Evolutionary conservation across 441 rosid genomes (phyloP), one percentile per base, ranked within the genome.

Genomic region (Macaranga tanarius): DNA sequence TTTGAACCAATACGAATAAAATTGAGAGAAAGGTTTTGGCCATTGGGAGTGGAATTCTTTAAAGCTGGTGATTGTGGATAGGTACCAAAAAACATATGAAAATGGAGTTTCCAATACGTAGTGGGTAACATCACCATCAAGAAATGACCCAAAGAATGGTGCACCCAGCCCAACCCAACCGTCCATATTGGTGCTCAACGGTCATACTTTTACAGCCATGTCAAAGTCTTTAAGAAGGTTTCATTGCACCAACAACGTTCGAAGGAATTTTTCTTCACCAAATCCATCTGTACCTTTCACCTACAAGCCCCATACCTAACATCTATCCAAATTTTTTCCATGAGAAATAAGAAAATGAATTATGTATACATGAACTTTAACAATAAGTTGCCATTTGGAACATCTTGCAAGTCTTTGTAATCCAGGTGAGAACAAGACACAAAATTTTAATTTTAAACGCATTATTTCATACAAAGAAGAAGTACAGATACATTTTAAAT

Each of bases 271-370:
- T 58, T 59, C 65, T 19, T n/a, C 22, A 65, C 70, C 67, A 50
- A 47, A 64, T 10, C 17, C 50, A 65, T 48, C 66, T 66, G 58
- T 60, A 22, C 42, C 22, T 73, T 59, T 74, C 72, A 34, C 61
- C 62, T 13, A 19, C 54, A 51, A 61, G 4, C 25, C 13, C 54
- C 54, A 48, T 12, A 51, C 73, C 73, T 67, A 65, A 48, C 57
- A 60, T n/a, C 31, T 17, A 22, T 19, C 40, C 3, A 44, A 3
- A 25, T 45, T 9, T 26, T n/a, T 5, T n/a, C 4, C 16, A 1
- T 0, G 11, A 57, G 16, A 26, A 25, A 7, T 8, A 19, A 16
- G 23, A 55, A 55, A 22, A 15, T 23, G 1, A 16, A 5, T 31
- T 31, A 31, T 31, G 38, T 31, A 48, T 31, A 48, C 50, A 8